A percentile compares a stretch with the other conserved stretches of the same genome.
phyloP scores from a whole-genome alignment of 208 protist genomes.

The Balamuthia mandrillaris region DNA sequence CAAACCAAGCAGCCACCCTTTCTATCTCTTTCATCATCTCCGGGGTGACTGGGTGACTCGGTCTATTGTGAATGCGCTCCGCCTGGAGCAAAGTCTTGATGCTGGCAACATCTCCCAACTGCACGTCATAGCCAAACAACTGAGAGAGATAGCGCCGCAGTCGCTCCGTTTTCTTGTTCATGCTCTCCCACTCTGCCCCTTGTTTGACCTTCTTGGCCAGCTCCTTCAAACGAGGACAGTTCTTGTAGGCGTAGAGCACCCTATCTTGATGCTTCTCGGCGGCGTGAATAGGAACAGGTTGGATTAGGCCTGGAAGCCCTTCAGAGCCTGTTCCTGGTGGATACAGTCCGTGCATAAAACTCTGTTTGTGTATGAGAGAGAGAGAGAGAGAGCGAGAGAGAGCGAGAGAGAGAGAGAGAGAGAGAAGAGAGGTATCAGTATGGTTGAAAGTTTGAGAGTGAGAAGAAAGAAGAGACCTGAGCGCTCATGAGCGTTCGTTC shows the following conservation, averaged over 20 bases:
- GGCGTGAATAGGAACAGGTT: conserved; percentile 22
- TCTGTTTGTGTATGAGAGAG: too few relatives aligned
- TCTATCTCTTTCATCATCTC: neutral
- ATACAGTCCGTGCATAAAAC: conserved; percentile 36
- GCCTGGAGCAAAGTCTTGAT: neutral
- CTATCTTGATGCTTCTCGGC: conserved; percentile 14
- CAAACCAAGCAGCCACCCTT: neutral
- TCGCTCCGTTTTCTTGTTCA: neutral
- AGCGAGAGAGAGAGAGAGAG: neutral
- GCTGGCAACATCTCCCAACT: conserved; percentile 6
- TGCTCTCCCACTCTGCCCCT: neutral
- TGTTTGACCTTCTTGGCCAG: neutral
- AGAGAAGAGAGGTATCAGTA: too few relatives aligned
- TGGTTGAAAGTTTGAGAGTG: too few relatives aligned
- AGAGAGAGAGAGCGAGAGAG: neutral
- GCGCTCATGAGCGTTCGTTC: conserved; percentile 39
- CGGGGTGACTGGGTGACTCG: neutral
- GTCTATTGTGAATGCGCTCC: conserved; percentile 13
- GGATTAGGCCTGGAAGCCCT: conserved; percentile 14
- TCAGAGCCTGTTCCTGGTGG: neutral
- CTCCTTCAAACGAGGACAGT: conserved; percentile 23
- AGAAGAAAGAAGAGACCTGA: conserved; percentile 6
- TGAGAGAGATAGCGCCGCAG: neutral
- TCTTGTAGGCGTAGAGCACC: conserved; percentile 38
- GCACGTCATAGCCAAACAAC: neutral